Conservation (phyloP, 179 eudicot genomes). For the Actinidia arguta region DNA sequence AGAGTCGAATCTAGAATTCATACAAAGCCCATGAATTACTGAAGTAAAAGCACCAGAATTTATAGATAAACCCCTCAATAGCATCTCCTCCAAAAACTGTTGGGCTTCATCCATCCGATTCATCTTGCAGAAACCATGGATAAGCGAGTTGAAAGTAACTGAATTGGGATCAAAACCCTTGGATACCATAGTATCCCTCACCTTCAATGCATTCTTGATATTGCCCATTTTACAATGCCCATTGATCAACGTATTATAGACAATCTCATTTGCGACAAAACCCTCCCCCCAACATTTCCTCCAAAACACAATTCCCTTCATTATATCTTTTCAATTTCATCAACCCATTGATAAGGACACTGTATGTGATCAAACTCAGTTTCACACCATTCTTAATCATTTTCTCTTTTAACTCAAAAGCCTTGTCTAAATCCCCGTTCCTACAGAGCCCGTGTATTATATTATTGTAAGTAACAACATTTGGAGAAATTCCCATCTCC, state of each 20-base stretch:
- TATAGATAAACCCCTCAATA: conserved; percentile 52
- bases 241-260: conserved; percentile 75
- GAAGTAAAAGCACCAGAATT: conserved; percentile 57
- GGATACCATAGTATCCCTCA: conserved; percentile 64
- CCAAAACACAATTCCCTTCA: conserved; percentile 59
- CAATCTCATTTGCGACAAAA: conserved; percentile 62
- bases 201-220: conserved; percentile 51
- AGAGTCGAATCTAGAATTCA: conserved; percentile 48
- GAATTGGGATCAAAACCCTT: conserved; percentile 67
- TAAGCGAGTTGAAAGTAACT: conserved; percentile 66
- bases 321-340: conserved; percentile 56
- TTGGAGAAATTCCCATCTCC: conserved; percentile 57
- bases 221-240: conserved; percentile 80
- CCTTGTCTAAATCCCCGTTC: conserved; percentile 58
- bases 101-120: conserved; percentile 67
- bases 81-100: conserved; percentile 60
- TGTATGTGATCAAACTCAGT: conserved; percentile 67
- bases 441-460: conserved; percentile 77
- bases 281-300: conserved; percentile 70
- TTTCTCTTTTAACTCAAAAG: conserved; percentile 66
- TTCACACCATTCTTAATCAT: conserved; percentile 57
- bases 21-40: conserved; percentile 53
- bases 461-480: conserved; percentile 73
- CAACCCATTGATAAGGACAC: conserved; percentile 72
- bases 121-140: conserved; percentile 73